Evolutionary conservation across 306 rosid genomes (phyloP).

Genomic region (Sindora glabra): DNA sequence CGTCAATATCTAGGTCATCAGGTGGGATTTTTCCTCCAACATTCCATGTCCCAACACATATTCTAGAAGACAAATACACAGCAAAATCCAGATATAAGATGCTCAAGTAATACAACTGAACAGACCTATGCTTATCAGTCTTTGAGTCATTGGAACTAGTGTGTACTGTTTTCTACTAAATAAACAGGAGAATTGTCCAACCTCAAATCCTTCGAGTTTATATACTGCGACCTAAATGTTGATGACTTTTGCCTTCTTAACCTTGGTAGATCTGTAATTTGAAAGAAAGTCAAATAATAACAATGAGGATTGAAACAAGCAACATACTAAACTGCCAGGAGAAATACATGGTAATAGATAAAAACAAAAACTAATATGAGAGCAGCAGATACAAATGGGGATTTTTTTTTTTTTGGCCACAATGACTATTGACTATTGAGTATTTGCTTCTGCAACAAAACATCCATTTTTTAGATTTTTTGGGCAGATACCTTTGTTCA

Average conservation of each 20-base stretch:
- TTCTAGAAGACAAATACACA: conserved; percentile 35
- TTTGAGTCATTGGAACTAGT: too few relatives aligned
- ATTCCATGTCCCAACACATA: conserved; percentile 87
- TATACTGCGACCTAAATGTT: conserved; percentile 71
- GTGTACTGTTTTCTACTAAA: not conserved
- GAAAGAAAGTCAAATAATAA: not conserved
- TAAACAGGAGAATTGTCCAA: conserved; percentile 17
- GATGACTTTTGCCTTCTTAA: conserved; percentile 79
- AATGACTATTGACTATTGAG: too few relatives aligned
- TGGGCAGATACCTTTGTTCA: too few relatives aligned
- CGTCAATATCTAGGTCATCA: conserved; percentile 78
- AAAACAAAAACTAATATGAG: too few relatives aligned
- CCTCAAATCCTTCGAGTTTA: conserved; percentile 76
- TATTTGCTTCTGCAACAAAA: too few relatives aligned
- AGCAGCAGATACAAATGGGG: too few relatives aligned
- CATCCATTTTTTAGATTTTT: too few relatives aligned
- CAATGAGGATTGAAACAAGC: not conserved
- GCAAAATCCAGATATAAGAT: conserved; percentile 13
- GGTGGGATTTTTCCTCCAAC: conserved; percentile 82
- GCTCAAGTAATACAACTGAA: conserved; percentile 16
- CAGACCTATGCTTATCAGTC: conserved; percentile 7
- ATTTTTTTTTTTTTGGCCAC: too few relatives aligned
- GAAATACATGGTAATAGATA: too few relatives aligned
- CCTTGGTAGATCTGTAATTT: conserved; percentile 59
- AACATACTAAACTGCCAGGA: too few relatives aligned